Conservation (phyloP, 2,329 filamentous ascomycete species). For the Monilinia polystroma region DNA sequence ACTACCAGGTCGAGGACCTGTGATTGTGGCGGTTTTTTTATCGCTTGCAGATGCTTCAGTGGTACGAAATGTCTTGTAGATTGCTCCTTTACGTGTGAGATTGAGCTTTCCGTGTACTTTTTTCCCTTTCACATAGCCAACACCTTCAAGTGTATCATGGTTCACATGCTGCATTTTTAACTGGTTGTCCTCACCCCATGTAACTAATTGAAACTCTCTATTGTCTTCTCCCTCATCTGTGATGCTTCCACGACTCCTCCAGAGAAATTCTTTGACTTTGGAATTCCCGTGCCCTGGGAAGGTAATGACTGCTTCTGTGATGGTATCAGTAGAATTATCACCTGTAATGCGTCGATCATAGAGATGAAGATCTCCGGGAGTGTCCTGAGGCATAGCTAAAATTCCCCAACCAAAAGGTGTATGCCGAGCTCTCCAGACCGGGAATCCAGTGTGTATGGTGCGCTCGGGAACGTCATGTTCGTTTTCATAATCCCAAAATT, state of each 20-base stretch:
- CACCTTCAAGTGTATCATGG: slow-evolving; percentile 59
- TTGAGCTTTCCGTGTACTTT: slow-evolving; percentile 63
- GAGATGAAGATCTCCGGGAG: slow-evolving; percentile 79
- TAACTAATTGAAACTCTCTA: slow-evolving; percentile 88
- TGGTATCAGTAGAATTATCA: slow-evolving; percentile 46
- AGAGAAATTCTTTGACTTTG: slow-evolving; percentile 88
- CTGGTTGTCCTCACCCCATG: slow-evolving; percentile 86
- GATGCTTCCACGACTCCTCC: slow-evolving; percentile 72
- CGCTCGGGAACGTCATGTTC: slow-evolving; percentile 67
- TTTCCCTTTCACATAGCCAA: slow-evolving; percentile 72
- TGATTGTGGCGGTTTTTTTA: slow-evolving; percentile 61
- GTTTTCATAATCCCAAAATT: slow-evolving; percentile 80
- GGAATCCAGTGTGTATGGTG: slow-evolving; percentile 78
- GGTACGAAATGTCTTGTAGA: slow-evolving; percentile 82
- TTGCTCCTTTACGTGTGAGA: slow-evolving; percentile 78
- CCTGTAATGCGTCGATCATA: slow-evolving; percentile 64
- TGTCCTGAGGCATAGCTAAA: slow-evolving; percentile 87
- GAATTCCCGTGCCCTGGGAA: slow-evolving; percentile 60
- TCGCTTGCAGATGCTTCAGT: slow-evolving; percentile 61
- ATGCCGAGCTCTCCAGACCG: slow-evolving; percentile 87
- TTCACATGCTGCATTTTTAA: slow-evolving; percentile 75
- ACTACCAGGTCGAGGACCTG: slow-evolving; percentile 53
- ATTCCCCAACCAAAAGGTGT: slow-evolving; percentile 86
- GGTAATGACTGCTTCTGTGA: slow-evolving; percentile 52
- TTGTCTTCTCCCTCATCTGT: slow-evolving; percentile 69